These are phyloP conservation scores for Cutaneotrichosporon curvatum DNA, from an alignment of 1,284 basidiomycete genomes.

Conservation along the genomic window DNA sequence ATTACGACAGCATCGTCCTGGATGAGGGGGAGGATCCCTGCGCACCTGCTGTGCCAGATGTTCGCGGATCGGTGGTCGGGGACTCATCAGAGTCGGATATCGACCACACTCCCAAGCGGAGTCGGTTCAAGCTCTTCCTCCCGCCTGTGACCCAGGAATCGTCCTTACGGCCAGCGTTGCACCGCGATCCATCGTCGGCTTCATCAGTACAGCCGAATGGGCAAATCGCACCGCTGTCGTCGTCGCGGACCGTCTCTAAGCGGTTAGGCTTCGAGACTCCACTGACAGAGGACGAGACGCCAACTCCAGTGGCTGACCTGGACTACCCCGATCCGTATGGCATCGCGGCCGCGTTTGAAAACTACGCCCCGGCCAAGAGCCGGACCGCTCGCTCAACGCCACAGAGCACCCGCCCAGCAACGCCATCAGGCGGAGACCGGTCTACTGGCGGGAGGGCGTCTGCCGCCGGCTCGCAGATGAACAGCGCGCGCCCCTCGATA, in stretches of 20 bases:
- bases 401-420: constrained; percentile 13
- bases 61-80: too few species aligned
- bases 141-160: constrained; percentile 7
- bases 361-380: background rate
- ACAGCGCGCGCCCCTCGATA: constrained; percentile 10
- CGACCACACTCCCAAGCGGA: constrained; percentile 1
- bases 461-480: background rate
- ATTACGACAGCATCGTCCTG: background rate
- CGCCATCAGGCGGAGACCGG: constrained; percentile 1
- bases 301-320: constrained; percentile 11
- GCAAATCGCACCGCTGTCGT: background rate
- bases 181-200: background rate
- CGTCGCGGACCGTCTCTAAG: background rate
- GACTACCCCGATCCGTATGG: constrained; percentile 31
- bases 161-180: background rate
- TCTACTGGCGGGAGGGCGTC: constrained; percentile 1
- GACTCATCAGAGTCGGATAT: constrained; percentile 1
- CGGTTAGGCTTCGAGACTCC: constrained; percentile 11
- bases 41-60: background rate
- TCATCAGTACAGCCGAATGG: background rate
- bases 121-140: constrained; percentile 18
- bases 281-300: constrained; percentile 1
- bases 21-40: background rate
- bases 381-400: constrained; percentile 11
- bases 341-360: constrained; percentile 14